These are phyloP conservation scores for Polytrichum formosum DNA, from an alignment of 225 moss, liverwort and hornwort species.

Conservation along the genomic window DNA sequence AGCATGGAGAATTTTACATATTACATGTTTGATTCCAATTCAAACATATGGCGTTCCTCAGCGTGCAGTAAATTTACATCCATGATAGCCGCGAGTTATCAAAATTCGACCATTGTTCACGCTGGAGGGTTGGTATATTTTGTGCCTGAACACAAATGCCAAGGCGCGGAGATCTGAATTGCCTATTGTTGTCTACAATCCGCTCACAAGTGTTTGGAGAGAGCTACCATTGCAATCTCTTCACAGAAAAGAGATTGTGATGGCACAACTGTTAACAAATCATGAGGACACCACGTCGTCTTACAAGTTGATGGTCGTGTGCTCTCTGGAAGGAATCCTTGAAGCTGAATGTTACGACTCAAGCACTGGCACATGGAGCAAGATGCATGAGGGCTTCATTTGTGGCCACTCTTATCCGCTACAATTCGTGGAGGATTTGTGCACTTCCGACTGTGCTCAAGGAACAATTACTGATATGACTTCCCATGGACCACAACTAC, in stretches of 20 bases:
- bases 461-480: too few species aligned
- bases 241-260: not conserved
- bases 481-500: too few species aligned
- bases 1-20: not conserved
- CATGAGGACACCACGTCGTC: not conserved
- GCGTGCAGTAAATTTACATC: not conserved
- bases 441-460: too few species aligned
- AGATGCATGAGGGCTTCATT: not conserved
- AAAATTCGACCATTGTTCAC: not conserved
- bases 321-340: not conserved
- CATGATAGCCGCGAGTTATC: not conserved
- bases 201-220: not conserved
- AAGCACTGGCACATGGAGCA: conserved; percentile 3
- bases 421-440: too few species aligned
- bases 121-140: conserved; percentile 1
- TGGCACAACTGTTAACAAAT: not conserved
- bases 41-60: not conserved
- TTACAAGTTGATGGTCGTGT: conserved; percentile 1
- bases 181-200: conserved; percentile 2
- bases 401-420: not conserved
- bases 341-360: not conserved
- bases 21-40: not conserved
- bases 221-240: not conserved
- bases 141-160: not conserved
- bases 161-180: not conserved